These are phyloP conservation scores for Pseudogymnoascus sp. DNA, from an alignment of 2,329 filamentous ascomycete species.

Conservation along the genomic window DNA sequence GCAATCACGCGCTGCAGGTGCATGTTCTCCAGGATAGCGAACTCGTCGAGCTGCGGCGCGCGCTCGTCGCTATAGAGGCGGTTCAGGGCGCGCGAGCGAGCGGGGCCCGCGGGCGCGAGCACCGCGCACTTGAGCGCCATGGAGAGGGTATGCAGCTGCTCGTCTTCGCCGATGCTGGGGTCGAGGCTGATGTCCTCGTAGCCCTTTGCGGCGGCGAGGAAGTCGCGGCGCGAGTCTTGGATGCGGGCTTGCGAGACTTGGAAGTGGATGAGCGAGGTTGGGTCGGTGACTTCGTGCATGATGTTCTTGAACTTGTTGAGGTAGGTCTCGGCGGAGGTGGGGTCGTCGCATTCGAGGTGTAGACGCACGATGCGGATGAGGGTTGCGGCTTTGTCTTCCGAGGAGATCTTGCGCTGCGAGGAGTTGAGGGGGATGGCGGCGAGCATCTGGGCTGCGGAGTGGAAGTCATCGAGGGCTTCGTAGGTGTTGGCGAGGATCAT, in stretches of 20 bases:
- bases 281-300: slow-evolving; percentile 68
- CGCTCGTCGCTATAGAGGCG: slow-evolving; percentile 92
- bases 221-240: slow-evolving; percentile 80
- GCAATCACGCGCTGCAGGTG: slow-evolving; percentile 81
- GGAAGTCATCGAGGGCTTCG: slow-evolving; percentile 74
- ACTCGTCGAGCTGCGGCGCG: slow-evolving; percentile 65
- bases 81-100: slow-evolving; percentile 69
- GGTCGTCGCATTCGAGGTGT: slow-evolving; percentile 90
- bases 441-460: slow-evolving; percentile 66
- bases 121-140: slow-evolving; percentile 90
- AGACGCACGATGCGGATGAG: slow-evolving; percentile 94
- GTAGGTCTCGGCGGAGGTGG: slow-evolving; percentile 73
- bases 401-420: slow-evolving; percentile 74
- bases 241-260: slow-evolving; percentile 88
- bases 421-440: slow-evolving; percentile 81
- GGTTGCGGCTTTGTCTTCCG: slow-evolving; percentile 71
- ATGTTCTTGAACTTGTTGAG: slow-evolving; percentile 94
- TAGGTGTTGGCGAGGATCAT: slow-evolving; percentile 76
- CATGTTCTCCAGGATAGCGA: slow-evolving; percentile 92
- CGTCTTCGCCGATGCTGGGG: slow-evolving; percentile 64
- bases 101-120: slow-evolving; percentile 81
- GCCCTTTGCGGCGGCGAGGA: slow-evolving; percentile 76
- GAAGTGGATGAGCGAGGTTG: slow-evolving; percentile 73
- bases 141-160: slow-evolving; percentile 76
- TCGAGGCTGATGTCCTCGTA: slow-evolving; percentile 85